These are phyloP conservation scores for Saitozyma sp. DNA, from an alignment of 768 basidiomycete species.

Conservation along the genomic window DNA sequence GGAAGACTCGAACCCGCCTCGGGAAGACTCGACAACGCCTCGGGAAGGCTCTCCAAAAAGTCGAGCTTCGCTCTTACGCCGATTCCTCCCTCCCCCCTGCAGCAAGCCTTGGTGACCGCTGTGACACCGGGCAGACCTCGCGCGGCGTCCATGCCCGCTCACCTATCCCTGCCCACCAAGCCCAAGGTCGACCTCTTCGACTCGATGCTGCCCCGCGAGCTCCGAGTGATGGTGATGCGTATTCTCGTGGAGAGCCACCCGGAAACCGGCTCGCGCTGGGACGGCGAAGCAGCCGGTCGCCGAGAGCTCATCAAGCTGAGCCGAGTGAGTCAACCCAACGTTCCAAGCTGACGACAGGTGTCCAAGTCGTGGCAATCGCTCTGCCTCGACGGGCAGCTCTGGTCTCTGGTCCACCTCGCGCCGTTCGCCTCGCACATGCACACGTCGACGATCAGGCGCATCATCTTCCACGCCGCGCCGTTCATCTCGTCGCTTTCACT, in stretches of 20 bases:
- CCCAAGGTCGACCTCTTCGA: conserved; percentile 17
- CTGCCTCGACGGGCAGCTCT: conserved; percentile 44
- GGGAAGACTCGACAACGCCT: not conserved
- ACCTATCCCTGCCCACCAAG: not conserved
- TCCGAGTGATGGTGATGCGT: conserved; percentile 28
- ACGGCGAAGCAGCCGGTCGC: conserved; percentile 24
- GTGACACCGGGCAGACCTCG: not conserved
- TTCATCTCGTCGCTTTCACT: conserved; percentile 26
- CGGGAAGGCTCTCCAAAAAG: not conserved
- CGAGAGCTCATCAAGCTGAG: conserved; percentile 36
- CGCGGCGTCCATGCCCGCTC: not conserved
- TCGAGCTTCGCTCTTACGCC: not conserved
- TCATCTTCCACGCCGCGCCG: conserved; percentile 14
- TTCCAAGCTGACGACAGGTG: conserved; percentile 19
- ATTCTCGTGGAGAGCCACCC: conserved; percentile 11
- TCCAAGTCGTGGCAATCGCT: conserved; percentile 35
- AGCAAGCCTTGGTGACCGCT: not conserved
- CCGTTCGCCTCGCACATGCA: conserved; percentile 22
- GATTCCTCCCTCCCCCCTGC: not conserved
- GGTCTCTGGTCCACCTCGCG: conserved; percentile 24
- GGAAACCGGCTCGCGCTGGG: conserved; percentile 16
- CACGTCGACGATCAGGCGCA: conserved; percentile 18
- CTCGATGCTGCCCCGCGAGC: conserved; percentile 28
- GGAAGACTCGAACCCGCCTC: too few relatives aligned
- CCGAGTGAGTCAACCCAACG: conserved; percentile 21